Conservation (phyloP, 2,329 filamentous ascomycete species). For the Coleophoma eucalyptorum region DNA sequence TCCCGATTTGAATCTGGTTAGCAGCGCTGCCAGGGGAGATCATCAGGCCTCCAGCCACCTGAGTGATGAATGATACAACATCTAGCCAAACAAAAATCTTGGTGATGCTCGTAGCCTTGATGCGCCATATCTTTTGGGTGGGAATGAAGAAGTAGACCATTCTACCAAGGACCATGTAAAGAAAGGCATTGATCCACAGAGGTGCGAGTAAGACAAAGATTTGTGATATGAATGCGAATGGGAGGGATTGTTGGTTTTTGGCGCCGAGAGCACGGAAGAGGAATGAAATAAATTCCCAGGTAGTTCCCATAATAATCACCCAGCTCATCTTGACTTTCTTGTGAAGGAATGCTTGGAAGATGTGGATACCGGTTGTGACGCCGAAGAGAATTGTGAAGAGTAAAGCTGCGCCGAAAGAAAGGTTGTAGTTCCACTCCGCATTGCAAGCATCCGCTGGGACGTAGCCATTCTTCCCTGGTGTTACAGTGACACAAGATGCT, state of each 20-base stretch:
- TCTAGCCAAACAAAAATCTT: conserved; percentile 44
- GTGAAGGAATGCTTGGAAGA: conserved; percentile 31
- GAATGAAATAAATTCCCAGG: conserved; percentile 39
- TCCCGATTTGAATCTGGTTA: conserved; percentile 26
- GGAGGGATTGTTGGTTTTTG: conserved; percentile 31
- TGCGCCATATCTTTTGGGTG: conserved; percentile 27
- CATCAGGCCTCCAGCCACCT: conserved; percentile 35
- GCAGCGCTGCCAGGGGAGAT: conserved; percentile 26
- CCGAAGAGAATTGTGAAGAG: conserved; percentile 32
- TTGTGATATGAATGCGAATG: conserved; percentile 28
- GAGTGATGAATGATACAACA: conserved; percentile 42
- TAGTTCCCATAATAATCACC: conserved; percentile 38
- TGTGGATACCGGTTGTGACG: conserved; percentile 24
- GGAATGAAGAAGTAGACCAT: conserved; percentile 32
- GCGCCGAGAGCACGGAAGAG: conserved; percentile 35
- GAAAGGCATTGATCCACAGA: conserved; percentile 29
- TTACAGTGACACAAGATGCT: conserved; percentile 22
- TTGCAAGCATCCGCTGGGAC: conserved; percentile 31
- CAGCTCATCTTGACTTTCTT: conserved; percentile 34
- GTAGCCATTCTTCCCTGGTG: conserved; percentile 32
- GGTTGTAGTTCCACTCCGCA: conserved; percentile 31
- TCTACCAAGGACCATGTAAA: conserved; percentile 28
- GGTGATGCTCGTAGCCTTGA: conserved; percentile 34
- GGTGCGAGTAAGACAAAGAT: conserved; percentile 37
- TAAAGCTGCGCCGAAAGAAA: conserved; percentile 31